Percentiles rank a stretch among this genome's conserved stretches.
Conservation (phyloP, 345 rosid species). For the Syzygium jambos region DNA sequence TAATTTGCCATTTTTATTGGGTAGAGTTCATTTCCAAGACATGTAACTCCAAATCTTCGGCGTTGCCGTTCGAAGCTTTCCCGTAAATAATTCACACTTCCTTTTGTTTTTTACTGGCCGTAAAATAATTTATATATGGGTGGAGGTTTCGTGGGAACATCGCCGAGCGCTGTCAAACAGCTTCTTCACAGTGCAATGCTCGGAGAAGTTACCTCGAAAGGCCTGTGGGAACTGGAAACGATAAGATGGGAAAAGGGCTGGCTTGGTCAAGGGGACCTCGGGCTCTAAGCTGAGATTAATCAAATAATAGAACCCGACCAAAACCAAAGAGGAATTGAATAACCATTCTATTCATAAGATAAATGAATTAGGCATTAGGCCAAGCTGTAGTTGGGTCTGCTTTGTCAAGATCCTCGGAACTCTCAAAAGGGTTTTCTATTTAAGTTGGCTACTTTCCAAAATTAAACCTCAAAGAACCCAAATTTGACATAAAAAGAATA, state of each 20-base stretch:
- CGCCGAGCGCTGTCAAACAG: neutral
- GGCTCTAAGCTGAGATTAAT: neutral
- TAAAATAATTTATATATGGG: neutral
- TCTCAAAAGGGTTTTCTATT: neutral
- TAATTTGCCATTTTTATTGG: neutral
- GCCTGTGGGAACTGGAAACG: neutral
- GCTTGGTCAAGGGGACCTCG: neutral
- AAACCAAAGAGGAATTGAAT: neutral
- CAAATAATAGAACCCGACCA: neutral
- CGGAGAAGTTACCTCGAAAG: neutral
- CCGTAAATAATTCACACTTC: neutral
- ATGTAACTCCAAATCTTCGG: neutral
- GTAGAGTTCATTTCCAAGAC: neutral
- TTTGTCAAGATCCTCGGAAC: neutral
- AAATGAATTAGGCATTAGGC: neutral
- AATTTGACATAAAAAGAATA: neutral
- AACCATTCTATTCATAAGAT: neutral
- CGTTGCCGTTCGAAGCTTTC: neutral
- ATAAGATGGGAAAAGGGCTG: neutral
- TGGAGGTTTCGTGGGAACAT: neutral
- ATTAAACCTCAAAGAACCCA: neutral
- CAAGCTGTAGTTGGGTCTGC: neutral
- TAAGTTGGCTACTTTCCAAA: neutral
- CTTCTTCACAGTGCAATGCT: neutral
- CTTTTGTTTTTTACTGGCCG: neutral